These are phyloP conservation scores for Cladosporium austrohemisphaericum DNA, from an alignment of 2,329 filamentous ascomycete species.

Conservation along the genomic window DNA sequence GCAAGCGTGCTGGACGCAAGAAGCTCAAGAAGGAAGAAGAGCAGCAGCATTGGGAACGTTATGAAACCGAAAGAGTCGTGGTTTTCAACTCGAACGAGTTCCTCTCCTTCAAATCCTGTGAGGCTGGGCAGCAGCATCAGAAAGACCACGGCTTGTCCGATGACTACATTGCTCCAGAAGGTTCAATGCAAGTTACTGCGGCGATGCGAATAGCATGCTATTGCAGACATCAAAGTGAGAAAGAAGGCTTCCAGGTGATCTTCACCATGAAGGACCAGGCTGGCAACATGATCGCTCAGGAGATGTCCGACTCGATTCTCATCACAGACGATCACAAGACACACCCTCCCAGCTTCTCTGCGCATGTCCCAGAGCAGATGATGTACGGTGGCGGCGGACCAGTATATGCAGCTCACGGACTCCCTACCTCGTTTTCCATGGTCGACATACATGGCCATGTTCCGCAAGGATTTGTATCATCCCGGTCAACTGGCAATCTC, in stretches of 20 bases:
- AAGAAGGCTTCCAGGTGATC: slow-evolving; percentile 86
- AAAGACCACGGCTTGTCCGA: slow-evolving; percentile 19
- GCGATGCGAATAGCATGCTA: slow-evolving; percentile 98
- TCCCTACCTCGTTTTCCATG: slow-evolving; percentile 37
- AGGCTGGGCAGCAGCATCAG: slow-evolving; percentile 28
- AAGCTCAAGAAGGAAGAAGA: slow-evolving; percentile 92
- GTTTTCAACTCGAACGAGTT: slow-evolving; percentile 89
- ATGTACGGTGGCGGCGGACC: slow-evolving; percentile 13
- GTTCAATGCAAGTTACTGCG: slow-evolving; percentile 72
- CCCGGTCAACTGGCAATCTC: slow-evolving; percentile 62
- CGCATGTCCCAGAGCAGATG: slow-evolving; percentile 14
- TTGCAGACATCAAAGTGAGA: slow-evolving; percentile 91
- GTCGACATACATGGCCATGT: slow-evolving; percentile 35
- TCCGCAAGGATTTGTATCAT: slow-evolving; percentile 49
- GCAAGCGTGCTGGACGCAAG: slow-evolving; percentile 86
- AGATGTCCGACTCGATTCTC: slow-evolving; percentile 83
- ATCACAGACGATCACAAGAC: slow-evolving; percentile 99
- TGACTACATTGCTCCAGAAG: slow-evolving; percentile 42
- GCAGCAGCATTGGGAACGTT: slow-evolving; percentile 78
- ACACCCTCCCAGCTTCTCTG: slow-evolving; percentile 43
- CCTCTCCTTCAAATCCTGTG: slow-evolving; percentile 71
- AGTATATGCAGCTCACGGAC: slow-evolving; percentile 19
- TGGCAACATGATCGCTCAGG: slow-evolving; percentile 75
- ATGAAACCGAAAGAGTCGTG: slow-evolving; percentile 76
- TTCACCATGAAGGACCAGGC: slow-evolving; percentile 86